Base-by-base conservation (phyloP, 2,329 filamentous ascomycete species). In the Tolypocladium ophioglossoides region DNA sequence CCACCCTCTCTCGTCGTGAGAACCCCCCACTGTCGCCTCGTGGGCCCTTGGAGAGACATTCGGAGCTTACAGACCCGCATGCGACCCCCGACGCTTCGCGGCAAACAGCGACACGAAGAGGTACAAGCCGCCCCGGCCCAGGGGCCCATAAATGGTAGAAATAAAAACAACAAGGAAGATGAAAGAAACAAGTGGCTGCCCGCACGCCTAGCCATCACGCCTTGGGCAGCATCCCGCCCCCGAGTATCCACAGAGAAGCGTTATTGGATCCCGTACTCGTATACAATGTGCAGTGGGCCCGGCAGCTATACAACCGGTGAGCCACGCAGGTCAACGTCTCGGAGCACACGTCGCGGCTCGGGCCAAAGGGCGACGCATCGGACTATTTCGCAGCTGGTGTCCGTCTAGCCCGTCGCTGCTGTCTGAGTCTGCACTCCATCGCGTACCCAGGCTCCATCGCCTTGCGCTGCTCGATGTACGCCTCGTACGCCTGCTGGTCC, bases 401-500 rank as follows among this genome's bases (percentile, higher is more conserved):
- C 24, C 67, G 61, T 53, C 69, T 68, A 27, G 63, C 65, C 51
- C 72, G 66, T 27, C 66, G 62, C 55, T 72, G 71, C 59, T 77
- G 74, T 49, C 74, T 66, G 41, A 66, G 64, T 57, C 74, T 74
- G 64, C 75, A 78, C 58, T 71, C 66, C 55, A 72, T 58, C 27
- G 75, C 74, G 58, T 77, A 78, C 2, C 73, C 74, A 7, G 75
- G 75, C 58, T 76, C 72, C 49, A 72, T 71, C 24, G 72, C 72
- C 57, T 78, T 78, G 54, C 74, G 71, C 70, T 71, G 75, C 61
- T 78, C 75, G 37, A 78, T 71, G 58, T 70, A 77, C 38, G 68
- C 72, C 62, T 78, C 75, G 60, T 78, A 78, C 55, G 68, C 66
- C 55, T 74, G 72, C 61, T 78, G 75, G 30, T 68, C 68, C 47